Percentiles rank a stretch among this genome's conserved stretches.
Conservation (phyloP, 1,139 yeast species). For the Debaryomyces subglobosus region DNA sequence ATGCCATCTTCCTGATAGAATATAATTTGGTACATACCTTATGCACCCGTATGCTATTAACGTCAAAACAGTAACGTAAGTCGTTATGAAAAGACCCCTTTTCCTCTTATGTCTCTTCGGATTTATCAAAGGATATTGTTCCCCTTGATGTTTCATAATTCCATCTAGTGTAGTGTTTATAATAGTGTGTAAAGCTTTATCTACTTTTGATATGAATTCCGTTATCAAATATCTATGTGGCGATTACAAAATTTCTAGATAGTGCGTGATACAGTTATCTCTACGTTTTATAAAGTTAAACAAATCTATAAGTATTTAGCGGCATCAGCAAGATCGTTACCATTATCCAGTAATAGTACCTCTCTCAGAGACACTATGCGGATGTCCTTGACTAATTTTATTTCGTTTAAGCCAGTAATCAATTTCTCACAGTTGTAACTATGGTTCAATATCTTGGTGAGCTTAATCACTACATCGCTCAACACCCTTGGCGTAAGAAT, state of each 20-base stretch:
- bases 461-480: constrained; percentile 29
- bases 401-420: constrained; percentile 14
- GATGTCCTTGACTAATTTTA: constrained; percentile 34
- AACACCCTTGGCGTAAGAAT: constrained; percentile 30
- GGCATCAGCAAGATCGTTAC: constrained; percentile 10
- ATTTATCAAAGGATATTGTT: not conserved
- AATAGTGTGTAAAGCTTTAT: not conserved
- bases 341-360: constrained; percentile 16
- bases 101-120: not conserved
- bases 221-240: constrained; percentile 8
- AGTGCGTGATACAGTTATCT: constrained; percentile 1
- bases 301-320: constrained; percentile 13
- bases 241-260: constrained; percentile 5
- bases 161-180: not conserved
- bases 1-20: not conserved
- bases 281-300: not conserved
- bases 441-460: constrained; percentile 32
- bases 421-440: constrained; percentile 30
- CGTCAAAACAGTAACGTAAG: not conserved
- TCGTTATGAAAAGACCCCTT: not conserved
- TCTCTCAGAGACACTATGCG: constrained; percentile 32
- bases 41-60: not conserved
- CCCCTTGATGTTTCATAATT: constrained; percentile 1
- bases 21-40: not conserved
- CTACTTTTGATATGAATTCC: not conserved